A percentile compares a stretch with the other conserved stretches of the same genome.
Conservation (phyloP, 2,329 filamentous ascomycete species). For the Tricladium varicosporioides region DNA sequence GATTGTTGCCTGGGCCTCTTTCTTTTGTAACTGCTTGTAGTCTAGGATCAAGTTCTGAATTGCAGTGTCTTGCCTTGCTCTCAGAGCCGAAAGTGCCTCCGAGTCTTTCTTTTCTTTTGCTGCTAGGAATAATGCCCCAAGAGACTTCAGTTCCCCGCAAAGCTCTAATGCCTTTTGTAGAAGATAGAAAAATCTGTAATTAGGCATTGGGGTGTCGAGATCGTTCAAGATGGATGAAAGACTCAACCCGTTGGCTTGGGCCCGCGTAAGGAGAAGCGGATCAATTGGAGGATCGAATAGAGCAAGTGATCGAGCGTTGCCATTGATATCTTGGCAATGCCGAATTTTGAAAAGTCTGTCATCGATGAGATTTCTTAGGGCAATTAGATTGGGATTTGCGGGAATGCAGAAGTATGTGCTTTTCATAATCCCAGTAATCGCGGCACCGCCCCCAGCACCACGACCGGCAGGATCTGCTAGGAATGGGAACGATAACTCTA, state of each 20-base stretch:
- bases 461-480: background rate
- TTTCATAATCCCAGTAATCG: constrained; percentile 8
- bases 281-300: constrained; percentile 35
- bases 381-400: constrained; percentile 26
- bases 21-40: background rate
- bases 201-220: constrained; percentile 26
- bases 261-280: constrained; percentile 22
- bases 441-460: background rate
- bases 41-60: background rate
- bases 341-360: constrained; percentile 37
- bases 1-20: background rate
- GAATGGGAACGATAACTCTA: constrained; percentile 27
- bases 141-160: constrained; percentile 24
- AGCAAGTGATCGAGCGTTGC: constrained; percentile 17
- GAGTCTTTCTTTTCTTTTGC: background rate
- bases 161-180: constrained; percentile 30
- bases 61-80: background rate
- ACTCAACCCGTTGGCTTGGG: constrained; percentile 18
- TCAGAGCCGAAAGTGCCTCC: background rate
- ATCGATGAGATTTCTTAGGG: constrained; percentile 28
- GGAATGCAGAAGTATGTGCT: constrained; percentile 33
- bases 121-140: background rate
- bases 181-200: constrained; percentile 31
- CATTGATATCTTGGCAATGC: constrained; percentile 34
- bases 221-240: constrained; percentile 17